phyloP scores from a whole-genome alignment of 805 yeast species.

The Candida glaebosa region DNA sequence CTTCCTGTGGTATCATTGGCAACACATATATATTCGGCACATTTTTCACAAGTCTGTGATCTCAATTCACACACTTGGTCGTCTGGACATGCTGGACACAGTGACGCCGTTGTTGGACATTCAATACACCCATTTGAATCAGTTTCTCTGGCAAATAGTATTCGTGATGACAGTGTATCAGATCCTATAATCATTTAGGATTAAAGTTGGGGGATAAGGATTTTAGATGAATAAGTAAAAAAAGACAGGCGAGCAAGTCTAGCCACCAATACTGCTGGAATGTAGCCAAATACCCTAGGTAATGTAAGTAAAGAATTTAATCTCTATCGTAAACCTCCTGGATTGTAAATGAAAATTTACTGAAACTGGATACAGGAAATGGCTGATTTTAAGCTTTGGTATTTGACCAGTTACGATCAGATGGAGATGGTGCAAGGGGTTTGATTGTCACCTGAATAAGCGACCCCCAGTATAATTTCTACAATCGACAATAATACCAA shows the following conservation, averaged over 20 bases:
- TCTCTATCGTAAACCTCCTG: background rate
- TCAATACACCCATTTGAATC: constrained; percentile 29
- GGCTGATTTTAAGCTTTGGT: too few species aligned
- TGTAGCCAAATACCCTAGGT: background rate
- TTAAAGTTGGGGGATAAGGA: background rate
- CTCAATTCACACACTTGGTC: constrained; percentile 20
- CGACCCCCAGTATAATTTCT: background rate
- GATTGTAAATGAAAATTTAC: too few species aligned
- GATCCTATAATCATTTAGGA: background rate
- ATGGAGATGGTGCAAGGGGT: background rate
- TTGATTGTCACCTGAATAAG: background rate
- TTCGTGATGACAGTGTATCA: constrained; percentile 7
- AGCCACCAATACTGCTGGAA: background rate
- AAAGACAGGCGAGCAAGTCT: background rate
- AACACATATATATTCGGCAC: constrained; percentile 24
- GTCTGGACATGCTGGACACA: constrained; percentile 27
- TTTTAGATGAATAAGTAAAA: background rate
- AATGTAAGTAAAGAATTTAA: background rate
- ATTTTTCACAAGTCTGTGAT: constrained; percentile 20
- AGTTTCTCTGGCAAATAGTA: constrained; percentile 13
- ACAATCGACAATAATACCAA: background rate
- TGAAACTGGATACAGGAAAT: too few species aligned
- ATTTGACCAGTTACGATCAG: too few species aligned
- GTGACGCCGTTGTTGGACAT: constrained; percentile 24
- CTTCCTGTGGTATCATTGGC: constrained; percentile 8